Percentiles rank a stretch among this genome's conserved stretches.
Conservation (phyloP, 768 basidiomycete species). For the Brasilioporus rufonigricans region DNA sequence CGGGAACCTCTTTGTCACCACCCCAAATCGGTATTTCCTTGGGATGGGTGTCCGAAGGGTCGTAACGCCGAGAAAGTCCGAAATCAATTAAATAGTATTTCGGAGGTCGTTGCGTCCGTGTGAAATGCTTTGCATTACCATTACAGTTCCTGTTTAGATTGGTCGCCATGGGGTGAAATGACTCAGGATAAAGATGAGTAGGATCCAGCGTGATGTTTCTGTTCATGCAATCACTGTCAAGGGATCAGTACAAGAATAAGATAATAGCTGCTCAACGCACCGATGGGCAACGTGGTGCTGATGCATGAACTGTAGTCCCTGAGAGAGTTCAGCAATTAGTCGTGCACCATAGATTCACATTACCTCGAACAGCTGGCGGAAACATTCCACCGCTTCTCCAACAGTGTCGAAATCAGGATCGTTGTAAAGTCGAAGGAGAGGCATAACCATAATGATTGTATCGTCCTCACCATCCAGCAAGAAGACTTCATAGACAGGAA, state of each 20-base stretch:
- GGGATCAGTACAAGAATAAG: not conserved
- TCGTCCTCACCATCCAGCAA: constrained; percentile 3
- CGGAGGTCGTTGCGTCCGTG: constrained; percentile 29
- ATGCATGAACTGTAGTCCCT: constrained; percentile 22
- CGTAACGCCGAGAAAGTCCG: constrained; percentile 33
- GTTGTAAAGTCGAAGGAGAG: not conserved
- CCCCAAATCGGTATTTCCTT: constrained; percentile 33
- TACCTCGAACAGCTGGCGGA: constrained; percentile 35
- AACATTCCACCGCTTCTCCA: constrained; percentile 34
- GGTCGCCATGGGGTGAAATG: constrained; percentile 25
- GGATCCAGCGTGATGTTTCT: constrained; percentile 36
- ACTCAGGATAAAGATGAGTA: constrained; percentile 18
- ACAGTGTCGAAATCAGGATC: constrained; percentile 27
- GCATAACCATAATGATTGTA: constrained; percentile 1
- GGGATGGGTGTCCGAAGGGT: constrained; percentile 25
- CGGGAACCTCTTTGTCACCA: constrained; percentile 43
- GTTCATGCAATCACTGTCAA: constrained; percentile 25
- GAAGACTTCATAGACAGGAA: constrained; percentile 30
- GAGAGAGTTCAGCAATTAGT: not conserved
- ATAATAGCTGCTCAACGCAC: not conserved
- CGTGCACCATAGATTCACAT: not conserved
- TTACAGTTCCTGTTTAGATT: constrained; percentile 17
- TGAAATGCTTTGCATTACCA: constrained; percentile 21
- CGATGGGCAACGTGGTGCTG: constrained; percentile 18
- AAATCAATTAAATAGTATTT: constrained; percentile 30